These are phyloP conservation scores for Talaromyces thailandensis DNA, from an alignment of 495 filamentous ascomycete genomes.

Conservation along the genomic window DNA sequence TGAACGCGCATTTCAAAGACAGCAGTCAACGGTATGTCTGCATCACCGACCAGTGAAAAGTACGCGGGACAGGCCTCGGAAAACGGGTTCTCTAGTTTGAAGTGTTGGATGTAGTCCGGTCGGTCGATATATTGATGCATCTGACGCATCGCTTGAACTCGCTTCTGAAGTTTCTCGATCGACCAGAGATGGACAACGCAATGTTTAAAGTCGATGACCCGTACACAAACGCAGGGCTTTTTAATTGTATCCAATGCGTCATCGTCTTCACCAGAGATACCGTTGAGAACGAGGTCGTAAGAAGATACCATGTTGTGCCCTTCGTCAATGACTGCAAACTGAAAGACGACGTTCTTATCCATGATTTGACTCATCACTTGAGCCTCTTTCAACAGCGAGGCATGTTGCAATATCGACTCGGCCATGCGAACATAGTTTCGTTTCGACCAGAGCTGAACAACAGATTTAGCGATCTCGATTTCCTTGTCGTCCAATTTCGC, in stretches of 20 bases:
- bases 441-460: slow-evolving; percentile 67
- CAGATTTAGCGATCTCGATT: slow-evolving; percentile 54
- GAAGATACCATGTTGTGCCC: slow-evolving; percentile 86
- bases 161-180: slow-evolving; percentile 78
- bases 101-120: slow-evolving; percentile 77
- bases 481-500: slow-evolving; percentile 61
- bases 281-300: slow-evolving; percentile 92
- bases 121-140: slow-evolving; percentile 94
- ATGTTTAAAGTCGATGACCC: slow-evolving; percentile 88
- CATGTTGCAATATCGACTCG: slow-evolving; percentile 83
- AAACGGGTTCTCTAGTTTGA: slow-evolving; percentile 62
- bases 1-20: slow-evolving; percentile 94
- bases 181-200: slow-evolving; percentile 90
- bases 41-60: slow-evolving; percentile 89
- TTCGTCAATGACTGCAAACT: slow-evolving; percentile 84
- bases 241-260: slow-evolving; percentile 67
- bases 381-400: slow-evolving; percentile 82
- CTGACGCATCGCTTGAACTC: slow-evolving; percentile 86
- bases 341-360: slow-evolving; percentile 89
- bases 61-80: slow-evolving; percentile 81
- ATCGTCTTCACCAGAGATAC: slow-evolving; percentile 84
- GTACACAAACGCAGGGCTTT: slow-evolving; percentile 86
- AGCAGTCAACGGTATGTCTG: slow-evolving; percentile 83
- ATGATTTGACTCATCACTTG: slow-evolving; percentile 97
- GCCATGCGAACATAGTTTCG: slow-evolving; percentile 90